Base-by-base conservation (phyloP, 2,329 filamentous ascomycete species). In the Trichocomaceae sp. region DNA sequence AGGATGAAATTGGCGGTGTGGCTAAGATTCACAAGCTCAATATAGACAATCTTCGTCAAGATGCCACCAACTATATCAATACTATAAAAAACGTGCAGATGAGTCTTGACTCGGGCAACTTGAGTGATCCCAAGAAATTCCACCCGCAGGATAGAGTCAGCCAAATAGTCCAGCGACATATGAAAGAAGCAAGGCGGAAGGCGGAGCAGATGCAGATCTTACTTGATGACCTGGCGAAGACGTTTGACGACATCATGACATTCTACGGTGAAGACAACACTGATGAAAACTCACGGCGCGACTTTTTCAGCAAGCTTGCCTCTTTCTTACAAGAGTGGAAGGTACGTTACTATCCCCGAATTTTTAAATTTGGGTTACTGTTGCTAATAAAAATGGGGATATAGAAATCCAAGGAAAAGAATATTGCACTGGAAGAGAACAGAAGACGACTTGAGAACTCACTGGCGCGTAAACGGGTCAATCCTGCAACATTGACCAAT, bases 71-170 rank as follows among this genome's bases (percentile, higher is more conserved):
- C 69, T 99, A 97, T 75, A 92, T 97, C 62, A 85, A 90, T 72
- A 97, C 95, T 69, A 87, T 99, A 74, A 88, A 87, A 70, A 96
- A 96, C 67, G 84, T 97, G 29, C 93, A 99, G 71, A 84, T 83
- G 72, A 95, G 90, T 22, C 81, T 99, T 50, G 93, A 99, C 72
- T 87, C 85, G 33, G 93, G 93, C 64, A 97, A 96, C 69, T 77
- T 99, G 60, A 96, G 90, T 68, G 93, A 99, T 68, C 87, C 92
- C 45, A 96, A 93, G 79, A 95, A 92, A 65, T 99, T 99, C 79
- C 93, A 99, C 68, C 92, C 93, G 17, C 89, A 97, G 72, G 93
- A 99, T 71, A 88, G 93, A 58, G 91, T 97, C 44, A 87, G 86
- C 59, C 88, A 95, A 72, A 81, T 97, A 33, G 91, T 96, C 54